These are phyloP conservation scores for Citrus sp. DNA, from an alignment of 345 rosid species.

Conservation along the genomic window DNA sequence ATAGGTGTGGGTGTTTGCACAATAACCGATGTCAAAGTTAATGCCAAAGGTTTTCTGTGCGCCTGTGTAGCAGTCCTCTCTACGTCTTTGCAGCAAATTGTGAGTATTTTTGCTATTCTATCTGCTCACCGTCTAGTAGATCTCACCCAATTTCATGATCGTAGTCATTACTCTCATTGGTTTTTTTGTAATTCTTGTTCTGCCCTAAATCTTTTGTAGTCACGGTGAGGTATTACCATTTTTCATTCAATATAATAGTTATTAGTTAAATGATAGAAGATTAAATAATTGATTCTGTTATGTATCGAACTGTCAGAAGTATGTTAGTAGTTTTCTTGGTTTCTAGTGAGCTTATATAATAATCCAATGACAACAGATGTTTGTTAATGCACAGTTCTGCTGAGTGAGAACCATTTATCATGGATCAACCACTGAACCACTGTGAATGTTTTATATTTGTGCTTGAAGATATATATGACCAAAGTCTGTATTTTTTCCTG, in stretches of 20 bases:
- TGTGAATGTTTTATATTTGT: not conserved
- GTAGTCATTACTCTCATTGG: not conserved
- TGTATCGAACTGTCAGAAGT: not conserved
- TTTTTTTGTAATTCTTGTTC: not conserved
- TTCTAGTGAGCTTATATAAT: not conserved
- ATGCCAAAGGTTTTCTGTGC: constrained; percentile 85
- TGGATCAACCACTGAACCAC: not conserved
- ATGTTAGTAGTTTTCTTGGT: not conserved
- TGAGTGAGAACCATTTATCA: not conserved
- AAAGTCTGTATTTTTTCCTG: not conserved
- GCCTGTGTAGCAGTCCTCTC: constrained; percentile 81
- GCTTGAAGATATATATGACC: not conserved
- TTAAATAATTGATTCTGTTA: not conserved
- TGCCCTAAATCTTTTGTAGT: not conserved
- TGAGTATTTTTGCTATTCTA: constrained; percentile 32
- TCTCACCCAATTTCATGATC: not conserved
- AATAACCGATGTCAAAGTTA: constrained; percentile 90
- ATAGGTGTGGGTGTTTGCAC: constrained; percentile 94
- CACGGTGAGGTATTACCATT: not conserved
- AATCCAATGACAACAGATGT: not conserved
- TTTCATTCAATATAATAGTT: not conserved
- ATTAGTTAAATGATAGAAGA: not conserved
- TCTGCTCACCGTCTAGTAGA: not conserved
- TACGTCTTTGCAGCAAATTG: constrained; percentile 95
- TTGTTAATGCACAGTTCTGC: not conserved